These are phyloP conservation scores for Populus trichocarpa DNA, from an alignment of 441 rosid species.

Conservation along the genomic window DNA sequence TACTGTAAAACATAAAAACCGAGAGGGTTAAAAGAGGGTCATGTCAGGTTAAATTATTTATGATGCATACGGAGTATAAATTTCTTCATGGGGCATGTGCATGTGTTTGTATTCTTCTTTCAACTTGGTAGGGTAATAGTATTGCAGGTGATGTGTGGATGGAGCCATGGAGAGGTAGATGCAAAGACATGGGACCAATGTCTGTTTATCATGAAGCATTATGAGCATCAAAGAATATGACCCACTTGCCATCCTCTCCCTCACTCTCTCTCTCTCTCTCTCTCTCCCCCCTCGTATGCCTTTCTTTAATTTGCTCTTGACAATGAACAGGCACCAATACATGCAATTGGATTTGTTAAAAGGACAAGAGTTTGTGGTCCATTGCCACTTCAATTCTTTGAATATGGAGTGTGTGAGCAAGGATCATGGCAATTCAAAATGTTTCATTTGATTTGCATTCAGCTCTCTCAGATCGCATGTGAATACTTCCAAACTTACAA, in stretches of 20 bases:
- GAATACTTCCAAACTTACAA: neutral
- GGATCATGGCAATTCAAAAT: neutral
- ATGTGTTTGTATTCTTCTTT: constrained; percentile 10
- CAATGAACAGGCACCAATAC: neutral
- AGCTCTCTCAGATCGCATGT: neutral
- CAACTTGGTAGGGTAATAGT: neutral
- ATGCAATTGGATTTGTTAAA: neutral
- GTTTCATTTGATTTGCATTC: neutral
- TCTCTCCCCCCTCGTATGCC: neutral
- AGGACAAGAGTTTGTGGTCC: neutral
- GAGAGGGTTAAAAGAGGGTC: neutral
- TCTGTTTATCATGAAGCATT: constrained; percentile 1
- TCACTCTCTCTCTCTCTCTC: neutral
- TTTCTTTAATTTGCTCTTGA: constrained; percentile 6
- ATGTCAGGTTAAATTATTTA: neutral
- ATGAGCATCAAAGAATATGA: constrained; percentile 7
- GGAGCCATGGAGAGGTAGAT: neutral
- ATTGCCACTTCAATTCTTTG: neutral
- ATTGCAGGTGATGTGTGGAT: neutral
- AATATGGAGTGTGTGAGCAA: neutral
- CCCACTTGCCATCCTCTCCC: neutral
- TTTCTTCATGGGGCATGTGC: neutral
- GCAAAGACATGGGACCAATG: neutral
- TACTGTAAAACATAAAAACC: neutral
- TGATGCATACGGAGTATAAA: too few relatives aligned